Base-by-base conservation (phyloP, 2,329 filamentous ascomycete species). In the Orbilia javanica region DNA sequence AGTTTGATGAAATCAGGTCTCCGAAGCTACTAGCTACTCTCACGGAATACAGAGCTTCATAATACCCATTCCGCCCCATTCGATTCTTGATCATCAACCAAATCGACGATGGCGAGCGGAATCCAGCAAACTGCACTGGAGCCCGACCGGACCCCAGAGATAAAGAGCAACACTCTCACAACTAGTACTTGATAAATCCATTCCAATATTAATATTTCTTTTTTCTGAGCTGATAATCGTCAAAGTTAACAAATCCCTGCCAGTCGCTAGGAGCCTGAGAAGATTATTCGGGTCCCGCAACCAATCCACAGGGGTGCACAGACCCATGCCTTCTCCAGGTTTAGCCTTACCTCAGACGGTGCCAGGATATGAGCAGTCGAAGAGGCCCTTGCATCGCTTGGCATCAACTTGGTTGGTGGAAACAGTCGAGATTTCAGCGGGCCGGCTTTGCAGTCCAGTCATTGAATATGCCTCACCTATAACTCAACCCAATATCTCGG, bases 331-430 rank as follows among this genome's bases (percentile, higher is more conserved):
- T 5, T 57, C 65, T 69, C 65, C 60, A 55, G 22, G 42, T 50
- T 73, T 73, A 50, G 50, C 69, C 60, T 73, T 64, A 55, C 68
- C 46, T 71, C 68, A 71, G 36, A 64, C 68, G 25, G 4, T 27
- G 31, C 68, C 53, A 25, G 68, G 68, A 29, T 64, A 6, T 8
- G 4, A 48, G 11, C 7, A 22, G 15, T 50, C n/a, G 27, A 42
- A 22, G 66, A 63, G 31, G 55, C 46, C 55, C n/a, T 62, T 34
- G 42, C 53, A 48, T 11, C 8, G 25, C 66, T 70, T 70, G 66
- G 66, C 60, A 18, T 10, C 15, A n/a, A 65, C 52, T 57, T 52
- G 60, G 69, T 73, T 67, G 69, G 69, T 73, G 69, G 69, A 73
- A 73, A 48, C 20, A 66, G 1, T 11, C 4, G 8, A 42, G 25